These are phyloP conservation scores for Nigrospora sphaerica DNA, from an alignment of 2,329 filamentous ascomycete species.

Conservation along the genomic window DNA sequence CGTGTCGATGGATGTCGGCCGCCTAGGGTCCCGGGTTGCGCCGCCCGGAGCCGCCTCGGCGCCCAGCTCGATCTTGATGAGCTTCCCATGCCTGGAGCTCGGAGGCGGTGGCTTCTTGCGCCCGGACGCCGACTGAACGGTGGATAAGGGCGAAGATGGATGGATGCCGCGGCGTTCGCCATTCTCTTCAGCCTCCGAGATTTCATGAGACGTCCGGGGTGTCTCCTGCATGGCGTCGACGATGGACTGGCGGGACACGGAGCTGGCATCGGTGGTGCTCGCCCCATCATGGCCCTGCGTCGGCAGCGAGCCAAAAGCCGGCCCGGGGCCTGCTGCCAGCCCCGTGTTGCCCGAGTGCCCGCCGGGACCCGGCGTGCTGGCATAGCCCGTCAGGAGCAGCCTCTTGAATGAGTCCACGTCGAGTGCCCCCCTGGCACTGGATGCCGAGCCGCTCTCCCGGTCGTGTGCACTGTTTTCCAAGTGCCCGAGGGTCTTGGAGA, in stretches of 20 bases:
- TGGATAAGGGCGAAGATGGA: slow-evolving; percentile 15
- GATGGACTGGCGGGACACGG: slow-evolving; percentile 51
- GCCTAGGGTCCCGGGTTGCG: slow-evolving; percentile 3
- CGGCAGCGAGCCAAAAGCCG: slow-evolving; percentile 6
- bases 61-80: slow-evolving; percentile 48
- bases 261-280: slow-evolving; percentile 52
- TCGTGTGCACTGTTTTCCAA: slow-evolving; percentile 30
- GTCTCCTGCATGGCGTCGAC: slow-evolving; percentile 44
- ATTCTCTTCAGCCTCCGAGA: slow-evolving; percentile 41
- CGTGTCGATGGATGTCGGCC: slow-evolving; percentile 9
- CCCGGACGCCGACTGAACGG: slow-evolving; percentile 13
- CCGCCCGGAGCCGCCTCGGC: slow-evolving; percentile 24
- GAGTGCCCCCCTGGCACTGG: slow-evolving; percentile 39
- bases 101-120: slow-evolving; percentile 60
- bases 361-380: slow-evolving; percentile 26
- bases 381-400: slow-evolving; percentile 66
- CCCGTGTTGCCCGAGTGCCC: slow-evolving; percentile 17
- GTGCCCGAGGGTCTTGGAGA: slow-evolving; percentile 48
- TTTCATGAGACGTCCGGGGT: slow-evolving; percentile 52
- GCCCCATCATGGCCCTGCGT: slow-evolving; percentile 29
- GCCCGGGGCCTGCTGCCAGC: slow-evolving; percentile 5
- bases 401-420: slow-evolving; percentile 75
- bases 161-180: slow-evolving; percentile 32
- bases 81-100: slow-evolving; percentile 71
- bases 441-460: slow-evolving; percentile 23